Base-by-base conservation (phyloP, 345 rosid genomes). In the Fremontodendron californicum region DNA sequence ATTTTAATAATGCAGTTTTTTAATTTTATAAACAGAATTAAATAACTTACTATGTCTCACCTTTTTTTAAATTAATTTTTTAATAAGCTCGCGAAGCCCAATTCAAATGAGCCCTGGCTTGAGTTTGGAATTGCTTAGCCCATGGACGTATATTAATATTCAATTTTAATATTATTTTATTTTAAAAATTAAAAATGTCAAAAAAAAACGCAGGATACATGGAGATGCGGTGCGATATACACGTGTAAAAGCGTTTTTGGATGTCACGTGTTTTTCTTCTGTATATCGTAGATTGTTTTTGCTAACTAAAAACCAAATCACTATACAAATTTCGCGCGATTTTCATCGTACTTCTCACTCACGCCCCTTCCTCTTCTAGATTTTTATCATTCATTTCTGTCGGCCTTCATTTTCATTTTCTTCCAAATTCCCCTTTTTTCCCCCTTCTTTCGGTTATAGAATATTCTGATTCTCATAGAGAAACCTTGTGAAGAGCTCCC, bases 241-340 rank as follows among this genome's bases (percentile, higher is more conserved):
- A 33, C 19, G 39, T 70, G 58, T 29, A 70, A 25, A 2, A 27
- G 19, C 23, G n/a, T 11, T 18, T 0, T 2, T 8, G 12, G 16
- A 5, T 21, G 66, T 11, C 82, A 79, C 78, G 64, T 49, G 67
- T 40, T 3, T 48, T 37, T 39, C 33, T 39, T 6, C 5, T 12
- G 6, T 11, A 54, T 58, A 71, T 29, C 61, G 37, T 51, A 31
- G 15, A 11, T 61, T 62, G 37, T n/a, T 45, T 35, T 55, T 37
- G 3, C 23, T 10, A 67, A 11, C 19, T 42, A 4, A 23, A 21
- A 62, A 46, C 76, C 37, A 64, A 12, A 35, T 4, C 9, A 21
- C 71, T 19, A 23, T 46, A 55, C 11, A 79, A 74, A 37, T 75
- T 68, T 68, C 62, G 75, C 78, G 82, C 76, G 71, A 68, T 19